Evolutionary conservation across 208 protist genomes (phyloP), one percentile per base, ranked within the genome.

Genomic region (Paratrypanosoma confusum): DNA sequence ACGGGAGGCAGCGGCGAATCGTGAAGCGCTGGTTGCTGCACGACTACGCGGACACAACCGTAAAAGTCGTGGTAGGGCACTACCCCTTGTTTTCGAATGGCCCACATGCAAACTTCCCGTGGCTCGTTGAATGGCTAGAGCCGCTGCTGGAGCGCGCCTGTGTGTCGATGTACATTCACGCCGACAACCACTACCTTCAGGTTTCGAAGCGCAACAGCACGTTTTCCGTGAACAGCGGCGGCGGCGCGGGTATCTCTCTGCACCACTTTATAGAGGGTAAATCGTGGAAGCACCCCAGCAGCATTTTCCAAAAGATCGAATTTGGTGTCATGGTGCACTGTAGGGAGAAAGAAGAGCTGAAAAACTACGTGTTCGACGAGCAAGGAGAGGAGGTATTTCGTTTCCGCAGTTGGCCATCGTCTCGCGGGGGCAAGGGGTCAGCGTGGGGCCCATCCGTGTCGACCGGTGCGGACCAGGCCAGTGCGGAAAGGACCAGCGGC

Each of bases 111-210:
- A 72, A 72, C 29, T 58, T 50, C 37, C 6, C 7, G 22, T 72
- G 59, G 58, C 39, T 77, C 22, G 23, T 57, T 25, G 17, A 51
- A 10, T 62, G 52, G 43, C 28, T 77, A 5, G 36, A 59, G 24
- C 63, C 63, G 22, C 37, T 77, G n/a, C 41, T 77, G 32, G 18
- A 20, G 16, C 37, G 57, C 25, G 48, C 49, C 13, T 50, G 46
- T 28, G 69, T 40, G 0, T 32, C 40, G 7, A 11, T 68, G 11
- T 77, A 77, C 36, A 65, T 77, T 14, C 24, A 69, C 26, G 69
- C 64, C 1, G 59, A 77, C 33, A 72, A 73, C 28, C 69, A 77
- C 51, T 72, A 77, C 39, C 37, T 77, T 14, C 64, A 77, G 44
- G 53, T 71, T 10, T 72, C 65, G 0, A 44, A 50, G 22, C 17